These are phyloP conservation scores for Pseudonitzschia multiseries DNA, from an alignment of 108 stramenopile species.

Conservation along the genomic window DNA sequence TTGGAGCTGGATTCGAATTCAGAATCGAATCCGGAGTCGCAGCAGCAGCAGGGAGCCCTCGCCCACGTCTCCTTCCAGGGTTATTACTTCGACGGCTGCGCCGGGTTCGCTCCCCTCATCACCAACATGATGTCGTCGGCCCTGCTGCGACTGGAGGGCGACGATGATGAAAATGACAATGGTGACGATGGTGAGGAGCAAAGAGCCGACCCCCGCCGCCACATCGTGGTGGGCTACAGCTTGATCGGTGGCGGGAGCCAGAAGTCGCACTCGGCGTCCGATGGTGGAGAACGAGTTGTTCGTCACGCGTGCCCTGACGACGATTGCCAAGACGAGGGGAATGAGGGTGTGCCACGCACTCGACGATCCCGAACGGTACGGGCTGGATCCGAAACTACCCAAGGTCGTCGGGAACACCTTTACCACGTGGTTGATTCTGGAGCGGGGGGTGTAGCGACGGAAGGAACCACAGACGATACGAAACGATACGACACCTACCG, in stretches of 20 bases:
- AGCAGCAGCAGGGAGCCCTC: neutral
- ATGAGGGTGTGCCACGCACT: constrained; percentile 42
- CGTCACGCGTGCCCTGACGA: constrained; percentile 31
- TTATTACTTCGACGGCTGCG: constrained; percentile 59
- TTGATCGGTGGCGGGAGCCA: constrained; percentile 36
- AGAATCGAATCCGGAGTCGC: no score
- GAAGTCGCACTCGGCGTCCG: constrained; percentile 22
- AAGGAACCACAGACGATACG: neutral
- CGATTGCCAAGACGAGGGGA: constrained; percentile 31
- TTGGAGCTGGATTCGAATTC: neutral
- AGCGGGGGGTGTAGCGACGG: no score
- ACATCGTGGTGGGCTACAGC: constrained; percentile 45
- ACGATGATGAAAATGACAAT: neutral
- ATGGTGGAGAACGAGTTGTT: constrained; percentile 45
- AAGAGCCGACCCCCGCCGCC: neutral
- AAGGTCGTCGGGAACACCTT: neutral
- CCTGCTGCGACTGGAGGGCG: constrained; percentile 18
- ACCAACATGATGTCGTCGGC: constrained; percentile 51
- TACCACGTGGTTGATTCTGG: neutral
- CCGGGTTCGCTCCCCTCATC: constrained; percentile 43
- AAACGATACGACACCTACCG: no score
- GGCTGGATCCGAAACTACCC: neutral
- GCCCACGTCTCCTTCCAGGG: constrained; percentile 27
- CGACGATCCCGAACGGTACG: constrained; percentile 40
- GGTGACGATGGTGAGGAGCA: no score